Evolutionary conservation across 2,329 filamentous ascomycete genomes (phyloP), one percentile per base, ranked within the genome.

Genomic region (Penicillium sp.): DNA sequence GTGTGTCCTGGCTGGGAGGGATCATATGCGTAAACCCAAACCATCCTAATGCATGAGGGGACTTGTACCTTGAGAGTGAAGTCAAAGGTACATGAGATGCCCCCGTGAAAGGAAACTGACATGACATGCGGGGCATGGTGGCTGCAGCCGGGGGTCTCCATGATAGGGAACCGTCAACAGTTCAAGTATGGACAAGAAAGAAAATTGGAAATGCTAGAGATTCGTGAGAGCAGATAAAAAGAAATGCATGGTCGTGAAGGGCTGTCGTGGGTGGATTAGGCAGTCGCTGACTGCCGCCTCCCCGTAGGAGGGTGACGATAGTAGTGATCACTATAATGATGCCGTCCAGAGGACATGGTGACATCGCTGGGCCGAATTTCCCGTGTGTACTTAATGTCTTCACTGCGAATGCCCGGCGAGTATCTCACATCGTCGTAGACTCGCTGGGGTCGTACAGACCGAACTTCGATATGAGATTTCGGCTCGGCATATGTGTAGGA

Each of bases 351-450:
- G 29, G 48, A 39, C 17, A 42, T 41, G 22, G 15, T 44, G 26
- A 50, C 39, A 26, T 59, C 52, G 13, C 51, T 53, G 3, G 54
- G 49, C 11, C 48, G 41, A 22, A 60, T 50, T 16, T 57, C 50
- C 6, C 54, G 52, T n/a, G 50, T 40, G 36, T 54, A 59, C 31
- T 50, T 59, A 23, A 55, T n/a, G 10, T 62, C 58, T 15, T 52
- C 51, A 8, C 51, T 46, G n/a, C 51, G 53, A 11, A 42, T 29
- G 11, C 44, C 49, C 9, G 45, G 10, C 27, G 45, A 32, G 17
- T 52, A 52, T 17, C 60, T 51, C 6, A 55, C 45, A 39, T 60
- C 54, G 2, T 44, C 45, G 30, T 51, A 49, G 6, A 36, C 35
- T 18, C 50, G 48, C 11, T 40, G 34, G 13, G 59, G 48, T 12